These are phyloP conservation scores for Trichoderma asperelloides DNA, from an alignment of 495 filamentous ascomycete genomes.

Conservation along the genomic window DNA sequence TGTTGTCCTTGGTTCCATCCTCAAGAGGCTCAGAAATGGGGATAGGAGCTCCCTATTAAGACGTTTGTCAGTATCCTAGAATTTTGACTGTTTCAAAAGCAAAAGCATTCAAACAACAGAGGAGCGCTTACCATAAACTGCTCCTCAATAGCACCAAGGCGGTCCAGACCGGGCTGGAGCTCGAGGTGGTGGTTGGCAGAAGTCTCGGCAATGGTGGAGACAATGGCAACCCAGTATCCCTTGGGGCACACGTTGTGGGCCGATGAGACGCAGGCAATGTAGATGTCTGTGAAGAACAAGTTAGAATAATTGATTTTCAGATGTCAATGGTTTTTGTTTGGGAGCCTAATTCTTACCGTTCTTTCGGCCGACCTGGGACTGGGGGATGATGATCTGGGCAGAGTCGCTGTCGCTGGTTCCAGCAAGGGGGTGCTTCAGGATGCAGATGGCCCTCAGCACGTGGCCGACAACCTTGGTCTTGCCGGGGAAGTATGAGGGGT, in stretches of 20 bases:
- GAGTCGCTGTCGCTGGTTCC: constrained; percentile 84
- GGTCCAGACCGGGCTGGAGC: constrained; percentile 86
- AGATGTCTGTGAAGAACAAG: constrained; percentile 60
- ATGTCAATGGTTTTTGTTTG: neutral
- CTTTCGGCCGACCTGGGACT: constrained; percentile 90
- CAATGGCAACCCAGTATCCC: constrained; percentile 97
- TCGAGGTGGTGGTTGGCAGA: constrained; percentile 90
- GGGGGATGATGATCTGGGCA: constrained; percentile 92
- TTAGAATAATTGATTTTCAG: neutral
- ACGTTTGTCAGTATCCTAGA: constrained; percentile 9
- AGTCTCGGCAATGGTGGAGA: constrained; percentile 93
- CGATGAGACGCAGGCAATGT: constrained; percentile 91
- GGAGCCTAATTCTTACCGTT: constrained; percentile 53
- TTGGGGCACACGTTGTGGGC: constrained; percentile 98
- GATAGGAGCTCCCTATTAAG: constrained; percentile 60
- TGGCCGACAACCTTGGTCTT: constrained; percentile 83
- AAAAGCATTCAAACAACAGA: neutral
- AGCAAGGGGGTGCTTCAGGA: constrained; percentile 88
- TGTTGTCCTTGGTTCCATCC: constrained; percentile 76
- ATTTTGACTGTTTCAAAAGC: neutral
- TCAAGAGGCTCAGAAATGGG: constrained; percentile 89
- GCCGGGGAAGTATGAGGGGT: constrained; percentile 90
- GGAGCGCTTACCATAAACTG: constrained; percentile 69
- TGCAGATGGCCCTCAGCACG: constrained; percentile 91
- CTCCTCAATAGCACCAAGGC: constrained; percentile 90